Evolutionary conservation across 1,139 yeast genomes (phyloP), one percentile per base, ranked within the genome.

Genomic region (Taphrina betulina): DNA sequence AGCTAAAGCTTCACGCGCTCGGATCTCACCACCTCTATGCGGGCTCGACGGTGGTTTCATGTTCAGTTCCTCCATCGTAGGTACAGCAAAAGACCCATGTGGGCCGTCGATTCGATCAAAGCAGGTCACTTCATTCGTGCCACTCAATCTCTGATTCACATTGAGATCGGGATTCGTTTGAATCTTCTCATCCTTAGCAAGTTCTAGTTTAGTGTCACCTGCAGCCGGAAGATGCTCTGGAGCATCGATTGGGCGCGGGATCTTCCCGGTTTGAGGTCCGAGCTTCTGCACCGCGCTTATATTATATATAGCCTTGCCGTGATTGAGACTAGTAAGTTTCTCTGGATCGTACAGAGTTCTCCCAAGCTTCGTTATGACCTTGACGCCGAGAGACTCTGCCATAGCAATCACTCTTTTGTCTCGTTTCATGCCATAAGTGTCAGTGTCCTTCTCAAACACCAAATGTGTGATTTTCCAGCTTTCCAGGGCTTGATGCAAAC

Each of bases 401-500:
- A 42, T 28, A 7, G 31, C 28, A 10, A 26, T 43, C 23, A 52
- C 51, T 3, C 23, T 26, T 4, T 10, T 19, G 20, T 52, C 56
- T 19, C 56, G 42, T 10, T 22, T 17, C 8, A 29, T 28, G 8
- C 51, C 56, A 42, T 52, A 52, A n/a, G 56, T 42, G 22, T 52
- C 56, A 3, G 56, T 52, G 43, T 52, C 56, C 46, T 52, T 33
- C 19, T 52, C 56, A 52, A 52, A 52, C 26, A 52, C 56, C 5
- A 52, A 33, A 52, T 52, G 56, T 3, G 56, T 52, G 36, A 52
- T 52, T n/a, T 52, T 52, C 56, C 56, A 52, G 29, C 42, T 43
- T 14, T 20, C 23, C 19, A 52, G 22, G 19, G 29, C 50, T 22
- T 52, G 50, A 10, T 34, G 26, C 16, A 52, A 35, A 16, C 45